Evolutionary conservation across 129 eudicot genomes (phyloP), one percentile per base, ranked within the genome.

Genomic region (Artemisia annua): DNA sequence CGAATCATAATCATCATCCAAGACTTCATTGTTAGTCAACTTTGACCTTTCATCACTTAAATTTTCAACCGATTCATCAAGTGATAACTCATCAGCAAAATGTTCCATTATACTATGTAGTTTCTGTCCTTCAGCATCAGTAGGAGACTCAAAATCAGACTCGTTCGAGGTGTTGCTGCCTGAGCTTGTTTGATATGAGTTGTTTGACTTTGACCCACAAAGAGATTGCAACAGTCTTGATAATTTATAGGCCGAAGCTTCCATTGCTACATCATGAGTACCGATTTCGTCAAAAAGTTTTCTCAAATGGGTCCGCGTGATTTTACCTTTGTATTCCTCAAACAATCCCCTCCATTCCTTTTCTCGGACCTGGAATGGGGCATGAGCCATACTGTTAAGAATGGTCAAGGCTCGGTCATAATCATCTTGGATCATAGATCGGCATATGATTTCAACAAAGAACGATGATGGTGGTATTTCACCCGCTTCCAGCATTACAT

Each of bases 371-470:
- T 79, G 89, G 82, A 87, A 89, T n/a, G 97, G 90, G 32, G 93
- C 98, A 70, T 82, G 82, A 11, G 86, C 92, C 90, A 90, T 80
- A 52, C 91, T 62, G 69, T 90, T 90, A 46, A 84, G 76, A 64
- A 90, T 84, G 62, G 71, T 72, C 51, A 82, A 76, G 11, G 89
- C 97, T 79, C 79, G 84, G 44, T 81, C 90, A 54, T 69, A 83
- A 55, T 90, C 89, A 30, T 68, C 79, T 63, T 67, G 85, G 53
- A 75, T 56, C 46, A 66, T 76, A 13, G 96, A 87, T 70, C 85
- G 92, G 58, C 87, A 87, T 51, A 83, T 72, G 82, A 93, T 87
- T 81, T 93, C 98, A 16, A 76, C 80, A 73, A 93, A 93, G 75
- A 87, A 75, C 11, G 87, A 79, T 19, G 81, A 60, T 56, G 79